Evolutionary conservation across 176 grass and related monocot genomes (phyloP).

Genomic region (Avena insularis): DNA sequence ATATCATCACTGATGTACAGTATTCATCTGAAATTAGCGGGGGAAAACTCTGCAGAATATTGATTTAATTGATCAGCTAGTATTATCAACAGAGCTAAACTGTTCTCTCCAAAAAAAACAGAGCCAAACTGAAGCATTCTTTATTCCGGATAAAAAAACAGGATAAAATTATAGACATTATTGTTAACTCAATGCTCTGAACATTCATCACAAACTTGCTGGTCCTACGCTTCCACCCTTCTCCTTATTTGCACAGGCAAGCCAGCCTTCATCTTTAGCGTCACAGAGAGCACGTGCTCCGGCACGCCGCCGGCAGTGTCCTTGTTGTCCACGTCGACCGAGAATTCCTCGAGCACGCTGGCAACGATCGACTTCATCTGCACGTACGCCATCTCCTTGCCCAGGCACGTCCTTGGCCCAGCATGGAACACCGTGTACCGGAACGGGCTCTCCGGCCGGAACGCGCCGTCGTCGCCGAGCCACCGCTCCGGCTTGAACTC

Average conservation of each 20-base stretch:
- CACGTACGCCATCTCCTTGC: constrained; percentile 57
- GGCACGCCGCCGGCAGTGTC: constrained; percentile 14
- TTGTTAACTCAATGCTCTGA: constrained; percentile 4
- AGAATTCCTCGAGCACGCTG: constrained; percentile 49
- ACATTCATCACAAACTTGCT: constrained; percentile 1
- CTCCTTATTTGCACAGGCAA: constrained; percentile 44
- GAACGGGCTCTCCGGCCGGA: constrained; percentile 27
- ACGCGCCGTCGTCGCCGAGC: background rate
- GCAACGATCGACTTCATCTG: constrained; percentile 54
- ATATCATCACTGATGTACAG: background rate
- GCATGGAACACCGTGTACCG: constrained; percentile 50
- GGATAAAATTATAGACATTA: background rate
- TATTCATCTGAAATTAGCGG: constrained; percentile 8
- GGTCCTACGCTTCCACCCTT: constrained; percentile 19
- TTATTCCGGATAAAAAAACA: background rate
- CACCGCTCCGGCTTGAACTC: constrained; percentile 21
- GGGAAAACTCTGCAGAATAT: no score
- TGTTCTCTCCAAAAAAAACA: background rate
- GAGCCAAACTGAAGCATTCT: background rate
- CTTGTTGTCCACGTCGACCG: constrained; percentile 39
- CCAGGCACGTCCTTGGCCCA: constrained; percentile 47
- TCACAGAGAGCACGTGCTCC: constrained; percentile 19
- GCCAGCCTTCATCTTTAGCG: constrained; percentile 34
- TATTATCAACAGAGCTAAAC: background rate
- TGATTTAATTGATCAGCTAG: background rate